A percentile compares a stretch with the other conserved stretches of the same genome.
phyloP scores from a whole-genome alignment of 305 asterid genomes.

The Coffea humblotiana region DNA sequence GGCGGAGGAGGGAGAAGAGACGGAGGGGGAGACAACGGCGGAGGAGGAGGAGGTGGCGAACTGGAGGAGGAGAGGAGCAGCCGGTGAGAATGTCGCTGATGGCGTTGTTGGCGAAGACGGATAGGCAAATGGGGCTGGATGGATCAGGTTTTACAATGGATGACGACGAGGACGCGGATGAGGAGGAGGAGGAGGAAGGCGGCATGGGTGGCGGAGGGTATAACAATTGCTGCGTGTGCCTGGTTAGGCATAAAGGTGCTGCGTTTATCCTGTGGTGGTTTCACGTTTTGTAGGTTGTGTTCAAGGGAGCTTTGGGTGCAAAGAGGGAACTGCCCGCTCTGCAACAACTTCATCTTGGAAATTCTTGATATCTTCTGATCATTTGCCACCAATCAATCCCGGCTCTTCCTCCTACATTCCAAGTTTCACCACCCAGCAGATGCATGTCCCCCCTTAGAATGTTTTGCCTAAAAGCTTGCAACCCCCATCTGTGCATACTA shows the following conservation, averaged over 20 bases:
- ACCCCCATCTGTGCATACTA: no score
- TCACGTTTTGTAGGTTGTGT: constrained; percentile 44
- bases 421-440: background rate
- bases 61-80: constrained; percentile 20
- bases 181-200: constrained; percentile 10
- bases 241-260: constrained; percentile 45
- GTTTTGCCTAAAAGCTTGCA: no score
- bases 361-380: constrained; percentile 44
- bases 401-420: no score
- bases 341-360: constrained; percentile 48
- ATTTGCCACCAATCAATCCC: background rate
- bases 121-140: constrained; percentile 34
- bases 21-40: constrained; percentile 1
- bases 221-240: constrained; percentile 41
- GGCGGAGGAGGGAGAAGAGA: background rate
- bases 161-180: constrained; percentile 21
- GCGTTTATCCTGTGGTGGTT: constrained; percentile 51
- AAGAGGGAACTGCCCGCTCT: constrained; percentile 46
- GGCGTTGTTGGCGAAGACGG: constrained; percentile 42
- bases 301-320: constrained; percentile 48
- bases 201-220: constrained; percentile 13
- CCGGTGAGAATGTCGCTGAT: constrained; percentile 45
- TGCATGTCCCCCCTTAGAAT: no score
- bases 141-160: constrained; percentile 32
- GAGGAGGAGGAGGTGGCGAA: background rate